Percentiles rank a stretch among this genome's conserved stretches.
Conservation (phyloP, 176 grass and related monocot species). For the Lolium perenne region DNA sequence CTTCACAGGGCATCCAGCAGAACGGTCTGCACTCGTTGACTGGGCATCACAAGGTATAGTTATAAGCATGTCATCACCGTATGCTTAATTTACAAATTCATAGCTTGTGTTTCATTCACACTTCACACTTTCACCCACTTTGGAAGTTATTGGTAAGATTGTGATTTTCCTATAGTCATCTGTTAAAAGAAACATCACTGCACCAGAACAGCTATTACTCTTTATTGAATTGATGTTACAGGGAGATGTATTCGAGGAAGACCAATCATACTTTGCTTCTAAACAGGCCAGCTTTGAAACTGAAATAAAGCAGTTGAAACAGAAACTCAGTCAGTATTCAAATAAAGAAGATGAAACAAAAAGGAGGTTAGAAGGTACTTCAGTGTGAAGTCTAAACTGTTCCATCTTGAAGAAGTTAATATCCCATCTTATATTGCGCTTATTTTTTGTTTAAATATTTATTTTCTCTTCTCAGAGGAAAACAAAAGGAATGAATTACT, state of each 20-base stretch:
- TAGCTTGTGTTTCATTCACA: slow-evolving; percentile 1
- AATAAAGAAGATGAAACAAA: slow-evolving; percentile 61
- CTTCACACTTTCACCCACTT: not conserved
- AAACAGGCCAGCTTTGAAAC: slow-evolving; percentile 67
- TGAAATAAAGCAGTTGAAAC: slow-evolving; percentile 79
- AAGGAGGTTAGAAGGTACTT: slow-evolving; percentile 73
- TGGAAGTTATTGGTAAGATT: slow-evolving; percentile 8
- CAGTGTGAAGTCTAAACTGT: slow-evolving; percentile 21
- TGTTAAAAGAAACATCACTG: slow-evolving; percentile 3
- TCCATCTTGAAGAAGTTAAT: slow-evolving; percentile 20
- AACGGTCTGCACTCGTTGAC: slow-evolving; percentile 54
- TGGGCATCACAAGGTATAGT: slow-evolving; percentile 46
- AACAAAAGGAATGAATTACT: slow-evolving; percentile 64
- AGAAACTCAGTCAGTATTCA: slow-evolving; percentile 55
- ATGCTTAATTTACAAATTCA: slow-evolving; percentile 18
- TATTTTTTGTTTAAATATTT: slow-evolving; percentile 38
- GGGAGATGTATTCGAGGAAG: slow-evolving; percentile 66
- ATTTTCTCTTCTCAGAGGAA: slow-evolving; percentile 68
- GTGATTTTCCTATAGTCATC: slow-evolving; percentile 13
- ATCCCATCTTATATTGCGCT: not conserved
- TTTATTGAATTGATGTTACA: slow-evolving; percentile 57
- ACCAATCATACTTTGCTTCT: slow-evolving; percentile 41
- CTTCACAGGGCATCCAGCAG: slow-evolving; percentile 50
- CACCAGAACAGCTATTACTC: not conserved
- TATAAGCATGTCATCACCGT: slow-evolving; percentile 1